Base-by-base conservation (phyloP, 108 stramenopile genomes). In the Stephanodiscus minutulus region DNA sequence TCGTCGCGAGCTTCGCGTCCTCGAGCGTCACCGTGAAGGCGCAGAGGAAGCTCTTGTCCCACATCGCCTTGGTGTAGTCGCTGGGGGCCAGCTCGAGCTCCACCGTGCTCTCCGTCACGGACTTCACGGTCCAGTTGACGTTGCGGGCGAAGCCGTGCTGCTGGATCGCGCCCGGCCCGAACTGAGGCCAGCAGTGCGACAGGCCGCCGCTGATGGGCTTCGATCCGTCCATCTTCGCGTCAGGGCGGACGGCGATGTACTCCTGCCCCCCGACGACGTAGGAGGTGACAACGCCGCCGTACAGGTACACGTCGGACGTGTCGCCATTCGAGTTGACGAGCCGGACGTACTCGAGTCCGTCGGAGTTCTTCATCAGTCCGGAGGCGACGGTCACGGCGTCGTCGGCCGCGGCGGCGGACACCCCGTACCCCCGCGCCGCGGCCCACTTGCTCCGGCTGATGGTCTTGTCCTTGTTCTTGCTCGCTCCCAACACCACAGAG, bases 91-190 rank as follows among this genome's bases (percentile, higher is more conserved):
- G 75, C 67, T 90, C 86, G 48, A 97, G 64, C 13, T 83, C 91
- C 27, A 93, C 93, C 8, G 85, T 69, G 17, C 88, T 88, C 50
- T 85, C 91, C 15, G 88, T 83, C 69, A 82, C 80, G 29, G 81
- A 83, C 61, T 83, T 88, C 43, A 98, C 88, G 39, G 79, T 76
- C 97, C 97, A 98, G 72, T 92, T 88, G 44, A 96, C 89, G 67
- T 98, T 98, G 50, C 97, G 89, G n/a, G 96, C 97, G 62, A 98
- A 98, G 64, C 97, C 97, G 73, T 98, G 97, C 68, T 98, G 93
- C 86, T 98, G 97, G 81, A 98, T 98, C 33, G 73, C 95, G 25
- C 93, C 90, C 28, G 93, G 93, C 57, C 93, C 93, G 59, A 94
- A 94, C 76, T 91, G 82, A 36, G 97, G 97, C 91, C 92, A 98